Evolutionary conservation across 2,329 filamentous ascomycete genomes (phyloP).

Genomic region (Talaromyces sp.): DNA sequence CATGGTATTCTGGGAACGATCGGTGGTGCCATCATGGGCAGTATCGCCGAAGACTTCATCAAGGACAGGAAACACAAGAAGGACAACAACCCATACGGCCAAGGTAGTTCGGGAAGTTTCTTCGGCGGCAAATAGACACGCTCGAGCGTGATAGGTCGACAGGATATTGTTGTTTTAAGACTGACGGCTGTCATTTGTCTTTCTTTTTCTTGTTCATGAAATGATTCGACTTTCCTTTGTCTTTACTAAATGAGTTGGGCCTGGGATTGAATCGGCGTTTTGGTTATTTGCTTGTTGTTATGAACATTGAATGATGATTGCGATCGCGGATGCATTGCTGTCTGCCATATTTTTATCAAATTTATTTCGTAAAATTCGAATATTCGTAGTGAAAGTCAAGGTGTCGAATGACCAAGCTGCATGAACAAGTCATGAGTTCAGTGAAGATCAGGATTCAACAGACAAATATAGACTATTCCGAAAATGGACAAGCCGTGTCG

Average conservation of each 20-base stretch:
- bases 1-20: constrained; percentile 51
- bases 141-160: background rate
- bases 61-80: constrained; percentile 41
- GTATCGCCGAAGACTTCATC: constrained; percentile 47
- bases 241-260: background rate
- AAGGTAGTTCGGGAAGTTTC: constrained; percentile 27
- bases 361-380: background rate
- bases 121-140: constrained; percentile 31
- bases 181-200: background rate
- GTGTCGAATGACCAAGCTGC: background rate
- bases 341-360: background rate
- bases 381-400: background rate
- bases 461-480: background rate
- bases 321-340: constrained; percentile 3
- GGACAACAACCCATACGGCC: constrained; percentile 24
- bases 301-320: background rate
- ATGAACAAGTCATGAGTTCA: background rate
- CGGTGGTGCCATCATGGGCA: constrained; percentile 49
- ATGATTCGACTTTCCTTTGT: background rate
- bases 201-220: background rate
- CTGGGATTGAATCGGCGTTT: constrained; percentile 3
- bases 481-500: background rate
- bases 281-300: background rate
- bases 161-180: background rate
- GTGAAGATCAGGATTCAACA: background rate